phyloP scores from a whole-genome alignment of 1,284 basidiomycete genomes.

The Ganoderma multipileum region DNA sequence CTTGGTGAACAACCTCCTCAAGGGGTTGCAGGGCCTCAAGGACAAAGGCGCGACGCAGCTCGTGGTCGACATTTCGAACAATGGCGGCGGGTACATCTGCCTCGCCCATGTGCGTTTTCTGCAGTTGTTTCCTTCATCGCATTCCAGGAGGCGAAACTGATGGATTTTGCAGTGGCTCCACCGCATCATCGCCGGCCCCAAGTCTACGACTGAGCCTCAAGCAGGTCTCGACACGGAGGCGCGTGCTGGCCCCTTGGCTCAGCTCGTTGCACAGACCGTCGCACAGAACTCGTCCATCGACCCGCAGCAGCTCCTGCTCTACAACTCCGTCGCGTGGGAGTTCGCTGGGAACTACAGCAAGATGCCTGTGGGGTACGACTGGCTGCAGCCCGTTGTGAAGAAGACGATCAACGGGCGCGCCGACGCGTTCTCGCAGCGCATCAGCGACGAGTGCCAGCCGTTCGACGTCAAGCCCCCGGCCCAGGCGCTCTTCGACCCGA shows the following conservation, averaged over 20 bases:
- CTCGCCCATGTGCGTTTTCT: slow-evolving; percentile 57
- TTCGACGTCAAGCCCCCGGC: slow-evolving; percentile 51
- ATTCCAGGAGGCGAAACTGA: not conserved
- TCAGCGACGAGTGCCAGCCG: slow-evolving; percentile 66
- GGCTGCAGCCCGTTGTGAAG: slow-evolving; percentile 51
- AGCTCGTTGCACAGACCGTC: slow-evolving; percentile 55
- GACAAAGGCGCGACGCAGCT: slow-evolving; percentile 56
- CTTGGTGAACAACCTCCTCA: slow-evolving; percentile 53
- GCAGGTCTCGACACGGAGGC: slow-evolving; percentile 61
- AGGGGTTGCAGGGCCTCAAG: slow-evolving; percentile 57
- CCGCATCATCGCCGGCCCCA: slow-evolving; percentile 64
- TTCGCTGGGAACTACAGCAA: slow-evolving; percentile 53
- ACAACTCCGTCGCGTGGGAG: slow-evolving; percentile 58
- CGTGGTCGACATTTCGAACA: slow-evolving; percentile 67
- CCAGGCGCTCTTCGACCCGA: slow-evolving; percentile 57
- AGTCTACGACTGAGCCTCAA: slow-evolving; percentile 58
- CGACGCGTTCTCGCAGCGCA: slow-evolving; percentile 58
- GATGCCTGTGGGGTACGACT: slow-evolving; percentile 51
- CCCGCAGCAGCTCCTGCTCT: slow-evolving; percentile 52
- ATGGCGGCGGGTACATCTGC: slow-evolving; percentile 69
- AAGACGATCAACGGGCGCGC: slow-evolving; percentile 52
- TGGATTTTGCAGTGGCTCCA: slow-evolving; percentile 63
- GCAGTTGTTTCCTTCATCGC: not conserved
- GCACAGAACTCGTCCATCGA: slow-evolving; percentile 45
- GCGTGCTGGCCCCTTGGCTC: slow-evolving; percentile 58